These are phyloP conservation scores for Eremochloa ophiuroides DNA, from an alignment of 176 grass and related monocot genomes.

Conservation along the genomic window DNA sequence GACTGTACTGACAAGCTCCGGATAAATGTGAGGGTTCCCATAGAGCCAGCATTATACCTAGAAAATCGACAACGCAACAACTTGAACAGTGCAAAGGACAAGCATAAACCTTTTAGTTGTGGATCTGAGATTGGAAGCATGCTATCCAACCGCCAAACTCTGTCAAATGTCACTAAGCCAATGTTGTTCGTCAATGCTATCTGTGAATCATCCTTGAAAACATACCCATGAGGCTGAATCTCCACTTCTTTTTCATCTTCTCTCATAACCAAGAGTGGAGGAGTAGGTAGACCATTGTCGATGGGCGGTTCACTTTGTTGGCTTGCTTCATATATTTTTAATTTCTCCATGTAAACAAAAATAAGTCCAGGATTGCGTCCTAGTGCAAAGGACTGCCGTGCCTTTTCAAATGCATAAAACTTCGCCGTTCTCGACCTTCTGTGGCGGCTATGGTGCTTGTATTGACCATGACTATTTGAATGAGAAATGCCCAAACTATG, in stretches of 20 bases:
- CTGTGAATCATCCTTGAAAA: not conserved
- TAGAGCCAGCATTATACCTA: not conserved
- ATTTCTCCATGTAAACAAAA: not conserved
- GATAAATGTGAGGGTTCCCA: accelerated
- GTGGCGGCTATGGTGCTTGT: not conserved
- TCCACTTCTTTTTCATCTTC: not conserved
- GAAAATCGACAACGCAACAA: slow-evolving; percentile 1
- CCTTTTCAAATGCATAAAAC: not conserved
- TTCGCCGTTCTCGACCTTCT: not conserved
- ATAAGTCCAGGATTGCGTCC: not conserved
- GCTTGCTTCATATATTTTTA: not conserved
- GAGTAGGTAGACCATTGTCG: not conserved
- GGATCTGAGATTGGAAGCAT: not conserved
- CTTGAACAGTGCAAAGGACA: slow-evolving; percentile 16
- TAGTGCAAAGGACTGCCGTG: not conserved
- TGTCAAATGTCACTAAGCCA: not conserved
- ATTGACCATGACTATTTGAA: not conserved
- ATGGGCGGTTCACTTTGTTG: not conserved
- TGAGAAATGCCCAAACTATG: not conserved
- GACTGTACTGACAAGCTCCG: not conserved
- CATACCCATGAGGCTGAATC: not conserved
- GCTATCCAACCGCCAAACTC: not conserved
- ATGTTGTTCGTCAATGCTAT: not conserved
- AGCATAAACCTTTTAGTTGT: not conserved
- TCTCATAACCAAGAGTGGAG: not conserved